A percentile compares a stretch with the other conserved stretches of the same genome.
phyloP scores from a whole-genome alignment of 768 basidiomycete species.

The Cyclocybe cylindracea region DNA sequence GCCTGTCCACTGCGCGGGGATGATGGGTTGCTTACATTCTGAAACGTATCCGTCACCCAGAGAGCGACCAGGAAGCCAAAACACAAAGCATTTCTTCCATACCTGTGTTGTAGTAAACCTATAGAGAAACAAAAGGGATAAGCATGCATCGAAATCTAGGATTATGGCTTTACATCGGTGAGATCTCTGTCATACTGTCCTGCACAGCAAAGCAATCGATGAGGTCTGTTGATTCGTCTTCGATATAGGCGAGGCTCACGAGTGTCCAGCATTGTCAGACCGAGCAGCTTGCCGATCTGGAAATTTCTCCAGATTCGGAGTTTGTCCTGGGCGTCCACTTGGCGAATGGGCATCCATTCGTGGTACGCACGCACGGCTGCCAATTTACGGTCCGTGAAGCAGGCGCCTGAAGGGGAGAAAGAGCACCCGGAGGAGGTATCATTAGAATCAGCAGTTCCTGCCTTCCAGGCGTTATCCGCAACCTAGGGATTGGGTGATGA shows the following conservation, averaged over 20 bases:
- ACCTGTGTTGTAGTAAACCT: constrained; percentile 57
- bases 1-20: neutral
- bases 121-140: constrained; percentile 1
- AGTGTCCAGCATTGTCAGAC: constrained; percentile 64
- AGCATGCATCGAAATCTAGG: neutral
- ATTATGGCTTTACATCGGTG: constrained; percentile 43
- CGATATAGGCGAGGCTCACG: constrained; percentile 31
- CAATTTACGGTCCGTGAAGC: constrained; percentile 60
- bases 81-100: neutral
- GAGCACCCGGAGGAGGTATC: constrained; percentile 50
- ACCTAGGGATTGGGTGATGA: constrained; percentile 29
- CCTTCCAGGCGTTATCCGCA: constrained; percentile 59
- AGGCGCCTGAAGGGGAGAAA: constrained; percentile 54
- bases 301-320: constrained; percentile 66
- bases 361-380: constrained; percentile 61
- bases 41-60: neutral
- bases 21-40: constrained; percentile 11
- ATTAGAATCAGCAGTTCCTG: constrained; percentile 55
- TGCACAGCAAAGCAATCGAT: constrained; percentile 8
- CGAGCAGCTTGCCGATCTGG: constrained; percentile 62
- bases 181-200: constrained; percentile 58
- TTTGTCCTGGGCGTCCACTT: constrained; percentile 53
- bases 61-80: neutral
- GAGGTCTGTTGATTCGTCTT: neutral
- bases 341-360: constrained; percentile 65